A percentile compares a stretch with the other conserved stretches of the same genome.
These are phyloP conservation scores for Cubamyces lactineus DNA, from an alignment of 768 basidiomycete species.

Conservation along the genomic window DNA sequence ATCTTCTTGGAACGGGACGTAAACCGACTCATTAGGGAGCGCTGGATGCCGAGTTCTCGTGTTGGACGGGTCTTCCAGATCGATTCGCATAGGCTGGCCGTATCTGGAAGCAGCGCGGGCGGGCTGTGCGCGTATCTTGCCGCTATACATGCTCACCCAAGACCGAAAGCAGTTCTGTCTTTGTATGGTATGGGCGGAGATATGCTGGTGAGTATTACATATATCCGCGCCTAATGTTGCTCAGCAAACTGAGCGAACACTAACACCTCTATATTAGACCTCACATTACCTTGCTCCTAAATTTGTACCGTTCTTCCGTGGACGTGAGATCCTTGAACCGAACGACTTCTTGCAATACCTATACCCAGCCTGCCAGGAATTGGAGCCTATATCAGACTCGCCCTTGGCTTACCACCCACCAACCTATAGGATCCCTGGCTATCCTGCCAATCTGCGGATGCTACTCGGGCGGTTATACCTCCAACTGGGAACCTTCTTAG, in stretches of 20 bases:
- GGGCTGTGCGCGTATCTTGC: constrained; percentile 67
- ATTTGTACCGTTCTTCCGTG: constrained; percentile 52
- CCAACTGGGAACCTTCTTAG: constrained; percentile 58
- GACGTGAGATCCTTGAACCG: constrained; percentile 58
- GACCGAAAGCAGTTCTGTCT: constrained; percentile 56
- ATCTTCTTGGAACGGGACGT: constrained; percentile 42
- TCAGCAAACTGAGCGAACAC: not conserved
- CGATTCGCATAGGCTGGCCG: constrained; percentile 49
- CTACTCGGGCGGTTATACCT: constrained; percentile 57
- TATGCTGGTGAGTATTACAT: constrained; percentile 42
- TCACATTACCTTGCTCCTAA: constrained; percentile 56
- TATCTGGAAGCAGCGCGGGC: constrained; percentile 62
- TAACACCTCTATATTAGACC: constrained; percentile 39
- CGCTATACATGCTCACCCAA: constrained; percentile 54
- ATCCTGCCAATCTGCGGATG: constrained; percentile 67
- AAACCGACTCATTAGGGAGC: constrained; percentile 15
- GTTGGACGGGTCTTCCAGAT: constrained; percentile 37
- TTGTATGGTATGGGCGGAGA: constrained; percentile 70
- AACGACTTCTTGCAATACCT: constrained; percentile 49
- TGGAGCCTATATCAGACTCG: constrained; percentile 44
- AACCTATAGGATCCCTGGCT: constrained; percentile 53
- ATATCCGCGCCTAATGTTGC: not conserved
- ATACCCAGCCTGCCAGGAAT: constrained; percentile 41
- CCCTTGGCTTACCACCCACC: constrained; percentile 49
- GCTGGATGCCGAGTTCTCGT: not conserved